Conservation (phyloP, 345 rosid species). For the Lumnitzera littorea region DNA sequence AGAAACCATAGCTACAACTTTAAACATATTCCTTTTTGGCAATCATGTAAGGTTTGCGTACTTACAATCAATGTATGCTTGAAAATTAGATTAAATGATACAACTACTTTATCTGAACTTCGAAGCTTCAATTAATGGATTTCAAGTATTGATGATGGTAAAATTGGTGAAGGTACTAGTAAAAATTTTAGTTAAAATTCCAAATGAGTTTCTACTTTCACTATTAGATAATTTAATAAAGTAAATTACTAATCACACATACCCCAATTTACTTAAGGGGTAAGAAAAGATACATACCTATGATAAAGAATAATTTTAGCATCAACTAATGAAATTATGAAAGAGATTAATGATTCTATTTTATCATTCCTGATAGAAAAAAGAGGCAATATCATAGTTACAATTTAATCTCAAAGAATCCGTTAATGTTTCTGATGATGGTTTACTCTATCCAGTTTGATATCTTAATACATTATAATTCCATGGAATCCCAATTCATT, state of each 20-base stretch:
- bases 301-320: not conserved
- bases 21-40: not conserved
- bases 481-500: not conserved
- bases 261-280: not conserved
- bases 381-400: not conserved
- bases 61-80: not conserved
- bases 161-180: not conserved
- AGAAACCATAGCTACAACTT: not conserved
- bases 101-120: not conserved
- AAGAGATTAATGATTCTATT: not conserved
- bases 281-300: not conserved
- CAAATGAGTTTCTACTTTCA: not conserved
- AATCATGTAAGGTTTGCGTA: not conserved
- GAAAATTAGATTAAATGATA: not conserved
- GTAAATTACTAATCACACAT: not conserved
- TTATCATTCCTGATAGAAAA: not conserved
- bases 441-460: not conserved
- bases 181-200: not conserved
- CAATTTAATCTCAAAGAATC: not conserved
- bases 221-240: not conserved
- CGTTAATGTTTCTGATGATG: not conserved
- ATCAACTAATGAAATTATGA: not conserved
- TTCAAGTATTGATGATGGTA: not conserved
- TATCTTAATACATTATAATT: not conserved
- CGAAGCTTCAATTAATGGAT: not conserved